A percentile compares a stretch with the other conserved stretches of the same genome.
These are phyloP conservation scores for Obba rivulosa DNA, from an alignment of 768 basidiomycete genomes.

Conservation along the genomic window DNA sequence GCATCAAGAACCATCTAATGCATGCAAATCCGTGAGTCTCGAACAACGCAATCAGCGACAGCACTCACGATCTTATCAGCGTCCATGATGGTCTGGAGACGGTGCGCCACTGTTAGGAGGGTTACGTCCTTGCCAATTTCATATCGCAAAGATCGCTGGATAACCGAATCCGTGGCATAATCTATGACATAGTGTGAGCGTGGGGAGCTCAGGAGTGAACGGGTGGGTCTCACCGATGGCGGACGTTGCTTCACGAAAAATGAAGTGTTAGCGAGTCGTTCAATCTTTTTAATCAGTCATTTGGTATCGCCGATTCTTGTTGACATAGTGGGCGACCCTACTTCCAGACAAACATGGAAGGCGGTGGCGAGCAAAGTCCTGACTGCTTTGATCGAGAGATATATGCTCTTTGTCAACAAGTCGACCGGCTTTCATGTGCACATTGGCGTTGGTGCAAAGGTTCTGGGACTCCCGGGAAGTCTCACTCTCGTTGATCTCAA, in stretches of 20 bases:
- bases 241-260: constrained; percentile 31
- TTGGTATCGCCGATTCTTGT: too few relatives aligned
- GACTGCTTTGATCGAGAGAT: too few relatives aligned
- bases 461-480: too few relatives aligned
- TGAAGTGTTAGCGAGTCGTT: too few relatives aligned
- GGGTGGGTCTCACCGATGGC: constrained; percentile 30
- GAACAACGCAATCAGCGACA: background rate
- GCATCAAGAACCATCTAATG: constrained; percentile 42
- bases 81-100: constrained; percentile 54
- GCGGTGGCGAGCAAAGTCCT: too few relatives aligned
- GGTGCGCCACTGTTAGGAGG: constrained; percentile 54
- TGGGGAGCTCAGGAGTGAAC: background rate
- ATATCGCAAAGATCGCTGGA: constrained; percentile 50
- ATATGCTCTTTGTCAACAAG: too few relatives aligned
- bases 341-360: too few relatives aligned
- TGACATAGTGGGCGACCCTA: too few relatives aligned
- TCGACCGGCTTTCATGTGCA: too few relatives aligned
- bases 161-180: constrained; percentile 50
- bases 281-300: too few relatives aligned
- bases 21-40: background rate
- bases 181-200: constrained; percentile 26
- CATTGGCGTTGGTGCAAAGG: too few relatives aligned
- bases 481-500: too few relatives aligned
- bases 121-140: constrained; percentile 40
- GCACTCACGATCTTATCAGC: constrained; percentile 48